Percentiles rank a stretch among this genome's conserved stretches.
These are phyloP conservation scores for Candida andamanensis DNA, from an alignment of 805 yeast genomes.

Conservation along the genomic window DNA sequence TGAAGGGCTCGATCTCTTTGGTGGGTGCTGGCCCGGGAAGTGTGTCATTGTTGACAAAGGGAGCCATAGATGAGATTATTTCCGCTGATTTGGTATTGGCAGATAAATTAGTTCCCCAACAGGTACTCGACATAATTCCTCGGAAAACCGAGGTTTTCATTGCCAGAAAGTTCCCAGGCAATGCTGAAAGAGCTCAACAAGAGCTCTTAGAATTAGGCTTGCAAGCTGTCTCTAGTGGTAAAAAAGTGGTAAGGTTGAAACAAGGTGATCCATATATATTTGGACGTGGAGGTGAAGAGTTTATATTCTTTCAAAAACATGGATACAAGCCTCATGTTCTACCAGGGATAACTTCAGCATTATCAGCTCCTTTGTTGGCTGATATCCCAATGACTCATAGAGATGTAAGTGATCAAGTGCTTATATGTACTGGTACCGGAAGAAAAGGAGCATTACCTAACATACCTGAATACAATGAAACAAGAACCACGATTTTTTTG, in stretches of 20 bases:
- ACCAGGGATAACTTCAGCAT: slow-evolving; percentile 87
- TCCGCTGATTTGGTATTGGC: slow-evolving; percentile 82
- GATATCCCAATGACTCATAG: slow-evolving; percentile 89
- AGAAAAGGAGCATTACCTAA: slow-evolving; percentile 77
- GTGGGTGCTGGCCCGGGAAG: slow-evolving; percentile 96
- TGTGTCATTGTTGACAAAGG: slow-evolving; percentile 72
- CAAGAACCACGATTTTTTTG: slow-evolving; percentile 79
- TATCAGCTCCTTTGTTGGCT: slow-evolving; percentile 80
- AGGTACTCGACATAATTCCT: slow-evolving; percentile 81
- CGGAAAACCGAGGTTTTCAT: slow-evolving; percentile 66
- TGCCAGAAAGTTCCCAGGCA: slow-evolving; percentile 94
- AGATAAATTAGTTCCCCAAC: slow-evolving; percentile 88
- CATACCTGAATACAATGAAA: slow-evolving; percentile 64
- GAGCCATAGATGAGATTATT: slow-evolving; percentile 76
- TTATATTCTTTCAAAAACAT: slow-evolving; percentile 54
- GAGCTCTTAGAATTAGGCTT: slow-evolving; percentile 75
- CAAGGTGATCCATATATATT: slow-evolving; percentile 97
- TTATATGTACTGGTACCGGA: slow-evolving; percentile 93
- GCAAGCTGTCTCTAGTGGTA: slow-evolving; percentile 56
- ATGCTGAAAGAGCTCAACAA: slow-evolving; percentile 89
- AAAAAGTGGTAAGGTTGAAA: slow-evolving; percentile 79
- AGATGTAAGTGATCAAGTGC: slow-evolving; percentile 86
- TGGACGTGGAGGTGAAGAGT: slow-evolving; percentile 96
- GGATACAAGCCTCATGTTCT: slow-evolving; percentile 72
- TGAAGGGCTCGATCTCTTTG: slow-evolving; percentile 60